Conservation (phyloP, 768 basidiomycete genomes). For the Cyathus striatus region DNA sequence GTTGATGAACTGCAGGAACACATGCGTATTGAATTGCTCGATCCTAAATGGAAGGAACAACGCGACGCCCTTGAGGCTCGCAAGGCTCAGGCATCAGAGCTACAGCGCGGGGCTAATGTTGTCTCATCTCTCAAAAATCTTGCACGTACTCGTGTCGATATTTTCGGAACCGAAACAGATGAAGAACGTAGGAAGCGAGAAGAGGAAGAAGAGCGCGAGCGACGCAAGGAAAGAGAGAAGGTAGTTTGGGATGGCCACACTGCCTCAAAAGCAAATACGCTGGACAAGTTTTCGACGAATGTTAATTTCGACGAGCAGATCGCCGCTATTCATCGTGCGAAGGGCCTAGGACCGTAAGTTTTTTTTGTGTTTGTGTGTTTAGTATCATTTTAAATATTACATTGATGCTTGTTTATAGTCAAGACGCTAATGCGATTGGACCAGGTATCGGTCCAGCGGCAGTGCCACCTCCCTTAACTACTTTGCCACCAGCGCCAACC, state of each 20-base stretch:
- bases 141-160: constrained; percentile 93
- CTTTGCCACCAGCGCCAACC: constrained; percentile 63
- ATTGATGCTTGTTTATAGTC: constrained; percentile 29
- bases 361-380: constrained; percentile 6
- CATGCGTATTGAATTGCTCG: constrained; percentile 96
- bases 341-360: constrained; percentile 83
- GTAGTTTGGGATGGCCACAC: constrained; percentile 99
- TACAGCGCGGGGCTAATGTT: constrained; percentile 90
- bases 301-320: constrained; percentile 99
- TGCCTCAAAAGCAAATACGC: constrained; percentile 84
- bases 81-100: constrained; percentile 83
- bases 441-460: constrained; percentile 84
- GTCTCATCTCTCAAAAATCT: constrained; percentile 90
- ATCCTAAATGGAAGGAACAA: constrained; percentile 98
- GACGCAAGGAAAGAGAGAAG: constrained; percentile 86
- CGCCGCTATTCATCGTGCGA: constrained; percentile 90
- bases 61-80: constrained; percentile 85
- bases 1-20: constrained; percentile 96
- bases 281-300: constrained; percentile 89
- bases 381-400: constrained; percentile 7
- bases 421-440: constrained; percentile 76
- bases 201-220: constrained; percentile 80
- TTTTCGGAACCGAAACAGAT: constrained; percentile 92
- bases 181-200: constrained; percentile 85
- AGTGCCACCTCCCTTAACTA: constrained; percentile 60